A percentile compares a stretch with the other conserved stretches of the same genome.
phyloP scores from a whole-genome alignment of 352 stramenopile species.

The Globisporangium cederbergense region DNA sequence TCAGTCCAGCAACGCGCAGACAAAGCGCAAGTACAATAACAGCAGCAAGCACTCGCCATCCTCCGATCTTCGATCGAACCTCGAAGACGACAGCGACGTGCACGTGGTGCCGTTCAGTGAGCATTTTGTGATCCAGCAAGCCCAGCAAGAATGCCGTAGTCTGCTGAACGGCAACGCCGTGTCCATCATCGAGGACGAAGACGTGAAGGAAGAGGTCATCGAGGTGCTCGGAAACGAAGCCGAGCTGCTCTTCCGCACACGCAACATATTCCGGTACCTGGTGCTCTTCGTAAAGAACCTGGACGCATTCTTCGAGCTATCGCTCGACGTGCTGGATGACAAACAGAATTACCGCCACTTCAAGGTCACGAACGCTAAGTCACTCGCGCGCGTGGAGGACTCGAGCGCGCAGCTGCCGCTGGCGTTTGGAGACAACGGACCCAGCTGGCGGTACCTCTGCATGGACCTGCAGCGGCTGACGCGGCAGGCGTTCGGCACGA shows the following conservation, averaged over 20 bases:
- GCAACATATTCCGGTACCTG: constrained; percentile 76
- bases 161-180: constrained; percentile 72
- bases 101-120: constrained; percentile 44
- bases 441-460: constrained; percentile 67
- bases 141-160: constrained; percentile 55
- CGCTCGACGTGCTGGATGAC: constrained; percentile 69
- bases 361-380: constrained; percentile 65
- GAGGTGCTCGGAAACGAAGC: constrained; percentile 63
- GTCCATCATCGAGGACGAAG: constrained; percentile 61
- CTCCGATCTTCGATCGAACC: not conserved
- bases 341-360: constrained; percentile 62
- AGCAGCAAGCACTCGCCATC: not conserved
- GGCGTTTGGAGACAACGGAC: constrained; percentile 27
- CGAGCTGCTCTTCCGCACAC: constrained; percentile 62
- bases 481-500: constrained; percentile 58
- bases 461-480: constrained; percentile 75
- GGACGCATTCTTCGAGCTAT: constrained; percentile 65
- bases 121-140: constrained; percentile 45
- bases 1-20: not conserved
- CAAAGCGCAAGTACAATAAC: constrained; percentile 5
- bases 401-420: constrained; percentile 59
- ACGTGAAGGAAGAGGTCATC: constrained; percentile 79
- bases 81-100: constrained; percentile 14
- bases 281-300: constrained; percentile 85
- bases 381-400: constrained; percentile 55